phyloP scores from a whole-genome alignment of 768 basidiomycete species.

The Butyriboletus loyo region DNA sequence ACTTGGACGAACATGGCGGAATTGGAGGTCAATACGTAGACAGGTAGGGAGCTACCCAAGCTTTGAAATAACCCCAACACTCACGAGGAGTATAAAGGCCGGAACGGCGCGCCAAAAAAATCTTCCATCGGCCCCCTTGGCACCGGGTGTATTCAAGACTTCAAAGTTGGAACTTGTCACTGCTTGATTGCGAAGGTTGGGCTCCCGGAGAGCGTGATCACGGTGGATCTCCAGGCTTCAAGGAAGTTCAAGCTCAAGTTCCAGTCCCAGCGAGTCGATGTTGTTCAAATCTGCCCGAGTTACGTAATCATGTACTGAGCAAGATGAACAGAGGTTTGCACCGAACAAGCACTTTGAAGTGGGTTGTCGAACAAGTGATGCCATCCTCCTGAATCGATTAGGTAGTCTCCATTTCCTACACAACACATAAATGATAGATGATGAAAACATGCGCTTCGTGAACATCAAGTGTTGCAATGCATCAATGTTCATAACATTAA shows the following conservation, averaged over 20 bases:
- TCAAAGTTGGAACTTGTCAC: neutral
- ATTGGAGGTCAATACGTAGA: neutral
- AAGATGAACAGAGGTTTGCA: too few relatives aligned
- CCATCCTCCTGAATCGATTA: neutral
- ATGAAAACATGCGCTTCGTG: conserved; percentile 3
- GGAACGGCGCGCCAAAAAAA: neutral
- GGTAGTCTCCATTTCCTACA: neutral
- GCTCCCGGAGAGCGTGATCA: too few relatives aligned
- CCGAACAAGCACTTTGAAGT: neutral
- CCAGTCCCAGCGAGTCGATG: too few relatives aligned
- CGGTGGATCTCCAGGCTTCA: too few relatives aligned
- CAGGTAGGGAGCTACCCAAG: too few relatives aligned
- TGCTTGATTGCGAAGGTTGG: too few relatives aligned
- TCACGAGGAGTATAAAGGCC: neutral
- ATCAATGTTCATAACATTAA: conserved; percentile 1
- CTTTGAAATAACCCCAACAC: too few relatives aligned
- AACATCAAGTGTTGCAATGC: conserved; percentile 10
- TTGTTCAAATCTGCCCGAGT: too few relatives aligned
- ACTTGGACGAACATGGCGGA: neutral
- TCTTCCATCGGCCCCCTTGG: neutral
- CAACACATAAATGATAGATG: neutral
- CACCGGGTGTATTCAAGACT: neutral
- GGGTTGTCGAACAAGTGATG: neutral
- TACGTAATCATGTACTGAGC: too few relatives aligned
- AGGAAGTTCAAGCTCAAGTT: too few relatives aligned